Base-by-base conservation (phyloP, 2,329 filamentous ascomycete genomes). In the Xylariales sp. region DNA sequence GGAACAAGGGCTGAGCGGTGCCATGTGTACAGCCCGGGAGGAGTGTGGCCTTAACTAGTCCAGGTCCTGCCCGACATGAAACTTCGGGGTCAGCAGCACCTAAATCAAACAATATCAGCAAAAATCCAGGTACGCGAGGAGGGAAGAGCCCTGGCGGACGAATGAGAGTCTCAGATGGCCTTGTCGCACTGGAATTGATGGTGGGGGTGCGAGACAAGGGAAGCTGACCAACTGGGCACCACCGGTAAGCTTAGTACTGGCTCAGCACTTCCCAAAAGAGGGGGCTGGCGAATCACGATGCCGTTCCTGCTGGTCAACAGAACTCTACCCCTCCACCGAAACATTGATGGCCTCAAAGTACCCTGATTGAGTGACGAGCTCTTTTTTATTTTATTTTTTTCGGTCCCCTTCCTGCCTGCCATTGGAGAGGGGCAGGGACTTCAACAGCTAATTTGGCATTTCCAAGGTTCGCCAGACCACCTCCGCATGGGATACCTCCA, bases 1-100 rank as follows among this genome's bases (percentile, higher is more conserved):
- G 15, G 12, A 36, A 32, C 42, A 41, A 37, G 42, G 32, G 27
- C 21, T 37, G 31, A 30, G 24, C 32, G 42, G 42, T 44, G 42
- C 42, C 40, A 44, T 35, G 39, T 44, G 39, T 44, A 28, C 32
- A 20, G 15, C 15, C 20, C 33, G 11, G 18, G 18, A 20, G 15
- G 12, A 36, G 28, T 39, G 39, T 33, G 42, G 32, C 29, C 21
- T 37, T 27, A 30, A 28, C 32, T 39, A 39, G 41, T 39, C 42
- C 40, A 44, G 40, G 39, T 44, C 35, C 41, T 31, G 27, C 33
- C 17, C 18, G 28, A 28, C 18, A 19, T 21, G 37, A 33, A 23
- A 21, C 36, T 12, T 32, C 15, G 18, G 16, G 20, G 33, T 17
- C 10, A n/a, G 37, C 15, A 39, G 14, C 20, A 33, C 19, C 29